phyloP scores from a whole-genome alignment of 148 eudicot genomes.

The Spergularia bocconei region DNA sequence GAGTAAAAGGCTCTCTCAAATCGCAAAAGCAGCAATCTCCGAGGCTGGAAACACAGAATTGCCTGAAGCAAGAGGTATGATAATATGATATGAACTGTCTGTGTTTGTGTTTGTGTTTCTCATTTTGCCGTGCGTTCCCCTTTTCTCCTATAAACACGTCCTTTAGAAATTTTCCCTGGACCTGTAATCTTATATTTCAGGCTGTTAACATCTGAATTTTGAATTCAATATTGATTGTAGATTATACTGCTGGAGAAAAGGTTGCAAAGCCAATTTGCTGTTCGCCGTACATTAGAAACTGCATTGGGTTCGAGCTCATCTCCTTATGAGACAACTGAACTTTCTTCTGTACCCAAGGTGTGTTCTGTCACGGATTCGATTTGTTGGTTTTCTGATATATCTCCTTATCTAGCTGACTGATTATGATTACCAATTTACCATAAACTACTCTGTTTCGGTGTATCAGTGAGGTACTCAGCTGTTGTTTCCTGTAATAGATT shows the following conservation, averaged over 20 bases:
- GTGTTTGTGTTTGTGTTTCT: not conserved
- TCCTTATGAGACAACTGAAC: slow-evolving; percentile 39
- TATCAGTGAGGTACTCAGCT: not conserved
- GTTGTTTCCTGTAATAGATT: not conserved
- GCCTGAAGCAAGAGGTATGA: slow-evolving; percentile 69
- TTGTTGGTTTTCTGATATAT: not conserved
- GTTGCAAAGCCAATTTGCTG: slow-evolving; percentile 69
- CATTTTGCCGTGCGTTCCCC: too few species aligned
- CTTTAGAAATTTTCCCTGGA: not conserved
- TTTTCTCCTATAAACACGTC: not conserved
- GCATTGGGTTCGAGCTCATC: slow-evolving; percentile 70
- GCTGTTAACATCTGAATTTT: not conserved
- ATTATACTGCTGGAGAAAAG: slow-evolving; percentile 82
- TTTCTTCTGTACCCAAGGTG: slow-evolving; percentile 68
- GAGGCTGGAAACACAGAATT: slow-evolving; percentile 45
- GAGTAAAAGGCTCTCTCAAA: slow-evolving; percentile 37
- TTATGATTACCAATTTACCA: not conserved
- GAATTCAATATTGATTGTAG: slow-evolving; percentile 31
- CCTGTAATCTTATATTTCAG: not conserved
- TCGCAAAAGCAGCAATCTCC: slow-evolving; percentile 48
- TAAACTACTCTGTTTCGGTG: not conserved
- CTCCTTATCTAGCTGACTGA: not conserved
- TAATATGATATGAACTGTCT: slow-evolving; percentile 18
- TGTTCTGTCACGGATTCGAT: not conserved
- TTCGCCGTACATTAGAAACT: slow-evolving; percentile 71